Conservation (phyloP, 257 asterid species). For the Plectranthus barbatus region DNA sequence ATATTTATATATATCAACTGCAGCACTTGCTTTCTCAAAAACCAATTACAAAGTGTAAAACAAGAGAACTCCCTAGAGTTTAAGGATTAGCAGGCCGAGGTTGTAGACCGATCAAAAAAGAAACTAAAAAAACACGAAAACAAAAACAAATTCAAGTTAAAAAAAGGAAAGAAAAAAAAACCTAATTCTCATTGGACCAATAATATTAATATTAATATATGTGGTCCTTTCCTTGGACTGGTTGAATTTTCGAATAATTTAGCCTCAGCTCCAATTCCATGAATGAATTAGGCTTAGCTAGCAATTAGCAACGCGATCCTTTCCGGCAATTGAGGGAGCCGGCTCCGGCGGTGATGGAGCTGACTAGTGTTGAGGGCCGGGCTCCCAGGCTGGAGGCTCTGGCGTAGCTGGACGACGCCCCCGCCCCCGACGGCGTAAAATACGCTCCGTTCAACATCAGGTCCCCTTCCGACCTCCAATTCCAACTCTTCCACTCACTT, state of each 20-base stretch:
- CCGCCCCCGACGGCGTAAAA: slow-evolving; percentile 56
- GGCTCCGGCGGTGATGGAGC: slow-evolving; percentile 33
- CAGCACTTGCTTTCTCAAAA: slow-evolving; percentile 43
- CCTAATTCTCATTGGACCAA: slow-evolving; percentile 28
- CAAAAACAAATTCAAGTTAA: neutral
- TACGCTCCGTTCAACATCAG: slow-evolving; percentile 77
- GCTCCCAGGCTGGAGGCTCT: slow-evolving; percentile 55
- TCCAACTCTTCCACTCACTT: slow-evolving; percentile 62
- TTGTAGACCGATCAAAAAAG: slow-evolving; percentile 38
- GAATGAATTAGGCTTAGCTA: too few relatives aligned
- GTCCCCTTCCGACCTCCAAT: slow-evolving; percentile 86
- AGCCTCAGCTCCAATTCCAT: too few relatives aligned
- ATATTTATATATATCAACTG: slow-evolving; percentile 50
- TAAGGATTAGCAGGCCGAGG: slow-evolving; percentile 52
- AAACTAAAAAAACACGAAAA: slow-evolving; percentile 1
- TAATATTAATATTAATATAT: too few relatives aligned
- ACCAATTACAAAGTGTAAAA: slow-evolving; percentile 26
- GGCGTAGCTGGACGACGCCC: slow-evolving; percentile 49
- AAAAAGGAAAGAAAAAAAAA: neutral
- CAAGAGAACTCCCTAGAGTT: slow-evolving; percentile 18
- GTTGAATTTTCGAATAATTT: too few relatives aligned
- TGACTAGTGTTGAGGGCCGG: slow-evolving; percentile 30
- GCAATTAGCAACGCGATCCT: slow-evolving; percentile 33
- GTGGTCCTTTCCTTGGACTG: too few relatives aligned
- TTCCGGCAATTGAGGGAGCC: slow-evolving; percentile 38